phyloP scores from a whole-genome alignment of 129 eudicot species.

The Arctium minus region DNA sequence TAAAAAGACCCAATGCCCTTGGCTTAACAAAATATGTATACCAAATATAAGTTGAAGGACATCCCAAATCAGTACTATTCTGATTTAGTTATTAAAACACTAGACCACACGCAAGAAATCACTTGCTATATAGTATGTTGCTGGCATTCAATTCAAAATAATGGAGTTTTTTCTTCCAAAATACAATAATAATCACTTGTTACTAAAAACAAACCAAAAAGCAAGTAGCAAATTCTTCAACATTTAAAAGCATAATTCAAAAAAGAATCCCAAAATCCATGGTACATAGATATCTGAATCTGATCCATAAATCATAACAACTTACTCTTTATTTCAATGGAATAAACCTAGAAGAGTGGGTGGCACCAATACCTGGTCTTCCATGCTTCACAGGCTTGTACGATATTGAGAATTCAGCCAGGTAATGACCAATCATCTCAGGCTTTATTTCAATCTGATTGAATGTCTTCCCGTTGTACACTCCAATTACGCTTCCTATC shows the following conservation, averaged over 20 bases:
- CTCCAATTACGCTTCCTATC: constrained; percentile 63
- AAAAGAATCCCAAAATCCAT: no score
- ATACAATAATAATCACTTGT: not conserved
- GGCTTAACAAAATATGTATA: no score
- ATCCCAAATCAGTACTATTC: no score
- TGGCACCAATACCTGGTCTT: constrained; percentile 81
- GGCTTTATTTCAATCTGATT: constrained; percentile 65
- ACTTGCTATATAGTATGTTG: no score
- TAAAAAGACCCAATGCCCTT: no score
- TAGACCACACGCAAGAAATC: no score
- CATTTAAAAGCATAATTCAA: not conserved
- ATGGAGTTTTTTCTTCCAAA: no score
- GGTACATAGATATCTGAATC: no score
- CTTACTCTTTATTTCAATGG: constrained; percentile 33
- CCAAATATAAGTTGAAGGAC: no score
- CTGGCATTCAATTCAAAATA: no score
- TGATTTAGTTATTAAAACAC: no score
- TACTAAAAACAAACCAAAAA: not conserved
- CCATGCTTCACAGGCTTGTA: constrained; percentile 87
- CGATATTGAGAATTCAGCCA: constrained; percentile 65
- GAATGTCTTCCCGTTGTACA: constrained; percentile 65
- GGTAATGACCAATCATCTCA: constrained; percentile 65
- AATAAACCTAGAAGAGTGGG: constrained; percentile 72
- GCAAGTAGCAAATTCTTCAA: not conserved
- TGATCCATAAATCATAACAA: no score